These are phyloP conservation scores for Vigna radiata DNA, from an alignment of 306 rosid genomes.

Conservation along the genomic window DNA sequence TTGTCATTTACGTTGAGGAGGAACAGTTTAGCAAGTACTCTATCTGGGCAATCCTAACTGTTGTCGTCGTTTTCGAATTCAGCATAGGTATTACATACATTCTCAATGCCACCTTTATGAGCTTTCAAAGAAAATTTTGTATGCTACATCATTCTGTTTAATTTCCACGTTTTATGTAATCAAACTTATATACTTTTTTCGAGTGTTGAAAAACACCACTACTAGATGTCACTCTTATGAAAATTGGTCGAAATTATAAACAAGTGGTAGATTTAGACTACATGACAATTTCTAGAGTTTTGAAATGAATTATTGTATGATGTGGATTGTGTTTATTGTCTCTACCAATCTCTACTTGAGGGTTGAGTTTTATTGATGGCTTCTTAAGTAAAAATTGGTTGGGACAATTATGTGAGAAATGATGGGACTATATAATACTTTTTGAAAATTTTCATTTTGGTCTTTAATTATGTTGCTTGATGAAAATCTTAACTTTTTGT, in stretches of 20 bases:
- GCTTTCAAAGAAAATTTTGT: not conserved
- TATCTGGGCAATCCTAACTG: constrained; percentile 80
- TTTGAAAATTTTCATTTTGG: not conserved
- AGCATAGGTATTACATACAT: constrained; percentile 59
- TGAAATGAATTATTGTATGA: not conserved
- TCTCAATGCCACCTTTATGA: not conserved
- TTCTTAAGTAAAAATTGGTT: not conserved
- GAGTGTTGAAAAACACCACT: too few species aligned
- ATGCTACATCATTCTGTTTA: not conserved
- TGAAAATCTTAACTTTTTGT: not conserved
- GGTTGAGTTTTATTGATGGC: not conserved
- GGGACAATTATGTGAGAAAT: not conserved
- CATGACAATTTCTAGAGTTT: not conserved
- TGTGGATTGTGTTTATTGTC: not conserved
- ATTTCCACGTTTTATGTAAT: not conserved
- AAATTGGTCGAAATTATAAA: not conserved
- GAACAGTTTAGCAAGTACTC: constrained; percentile 55
- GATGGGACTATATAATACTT: not conserved
- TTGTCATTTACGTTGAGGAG: constrained; percentile 61
- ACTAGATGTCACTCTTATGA: not conserved
- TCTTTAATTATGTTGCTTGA: not conserved
- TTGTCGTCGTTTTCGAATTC: constrained; percentile 78
- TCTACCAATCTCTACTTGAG: not conserved
- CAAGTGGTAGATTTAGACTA: not conserved
- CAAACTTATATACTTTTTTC: not conserved